Conservation (phyloP, 306 rosid genomes). For the Canavalia gladiata region DNA sequence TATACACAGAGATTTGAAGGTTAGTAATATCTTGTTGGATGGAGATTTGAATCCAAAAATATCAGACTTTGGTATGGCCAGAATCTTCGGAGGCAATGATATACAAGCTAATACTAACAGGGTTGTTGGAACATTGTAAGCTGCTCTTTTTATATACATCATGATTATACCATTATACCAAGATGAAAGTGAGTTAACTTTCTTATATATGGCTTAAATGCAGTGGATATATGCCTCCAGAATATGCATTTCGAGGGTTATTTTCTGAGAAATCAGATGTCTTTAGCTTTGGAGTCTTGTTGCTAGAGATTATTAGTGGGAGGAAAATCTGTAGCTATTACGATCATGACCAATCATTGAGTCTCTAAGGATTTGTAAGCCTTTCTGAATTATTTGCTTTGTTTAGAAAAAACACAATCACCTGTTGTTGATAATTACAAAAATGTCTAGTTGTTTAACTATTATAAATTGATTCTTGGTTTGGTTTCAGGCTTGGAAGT, state of each 20-base stretch:
- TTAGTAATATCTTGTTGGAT: conserved; percentile 43
- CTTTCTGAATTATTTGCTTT: not conserved
- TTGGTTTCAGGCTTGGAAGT: conserved; percentile 35
- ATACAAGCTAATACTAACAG: conserved; percentile 39
- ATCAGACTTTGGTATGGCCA: conserved; percentile 42
- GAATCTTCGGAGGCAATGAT: conserved; percentile 33
- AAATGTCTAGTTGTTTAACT: not conserved
- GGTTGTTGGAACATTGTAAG: conserved; percentile 51
- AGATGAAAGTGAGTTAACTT: not conserved
- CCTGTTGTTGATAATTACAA: not conserved
- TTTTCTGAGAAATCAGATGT: conserved; percentile 50
- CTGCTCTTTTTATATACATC: not conserved
- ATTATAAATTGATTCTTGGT: not conserved
- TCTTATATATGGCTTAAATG: not conserved
- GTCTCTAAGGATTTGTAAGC: conserved; percentile 33
- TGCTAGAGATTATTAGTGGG: conserved; percentile 11
- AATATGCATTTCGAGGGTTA: conserved; percentile 29
- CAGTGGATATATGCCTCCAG: conserved; percentile 49
- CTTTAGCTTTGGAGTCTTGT: conserved; percentile 35
- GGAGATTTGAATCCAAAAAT: conserved; percentile 39
- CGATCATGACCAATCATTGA: not conserved
- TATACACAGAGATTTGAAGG: conserved; percentile 38
- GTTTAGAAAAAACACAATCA: not conserved
- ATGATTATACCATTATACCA: not conserved
- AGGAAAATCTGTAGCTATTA: not conserved